A percentile compares a stretch with the other conserved stretches of the same genome.
phyloP scores from a whole-genome alignment of 2,329 filamentous ascomycete genomes.

The Tolypocladium capitatum region DNA sequence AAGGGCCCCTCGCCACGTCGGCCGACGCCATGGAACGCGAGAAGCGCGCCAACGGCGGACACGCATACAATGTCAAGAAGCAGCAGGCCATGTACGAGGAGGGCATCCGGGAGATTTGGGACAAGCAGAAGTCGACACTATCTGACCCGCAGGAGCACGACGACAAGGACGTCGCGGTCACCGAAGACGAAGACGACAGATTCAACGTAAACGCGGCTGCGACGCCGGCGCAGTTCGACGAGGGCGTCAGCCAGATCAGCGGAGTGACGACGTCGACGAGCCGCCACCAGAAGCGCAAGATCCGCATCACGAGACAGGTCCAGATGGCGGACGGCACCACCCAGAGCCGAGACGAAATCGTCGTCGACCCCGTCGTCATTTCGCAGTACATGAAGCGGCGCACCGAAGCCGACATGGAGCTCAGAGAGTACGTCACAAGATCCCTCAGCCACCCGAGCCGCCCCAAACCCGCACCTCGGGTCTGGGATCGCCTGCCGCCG shows the following conservation, averaged over 20 bases:
- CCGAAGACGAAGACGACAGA: slow-evolving; percentile 49
- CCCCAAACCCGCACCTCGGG: slow-evolving; percentile 3
- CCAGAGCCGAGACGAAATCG: slow-evolving; percentile 51
- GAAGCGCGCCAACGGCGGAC: slow-evolving; percentile 78
- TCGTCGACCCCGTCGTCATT: slow-evolving; percentile 77
- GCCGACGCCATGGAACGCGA: slow-evolving; percentile 82
- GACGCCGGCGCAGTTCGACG: slow-evolving; percentile 56
- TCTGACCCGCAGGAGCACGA: slow-evolving; percentile 58
- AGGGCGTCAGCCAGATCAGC: slow-evolving; percentile 68
- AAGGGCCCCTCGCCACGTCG: slow-evolving; percentile 49
- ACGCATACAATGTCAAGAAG: slow-evolving; percentile 93
- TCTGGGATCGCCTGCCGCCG: slow-evolving; percentile 7
- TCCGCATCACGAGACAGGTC: slow-evolving; percentile 58
- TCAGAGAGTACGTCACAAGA: slow-evolving; percentile 50
- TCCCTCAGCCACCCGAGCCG: slow-evolving; percentile 3
- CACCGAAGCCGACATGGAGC: slow-evolving; percentile 55
- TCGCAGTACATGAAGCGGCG: slow-evolving; percentile 74
- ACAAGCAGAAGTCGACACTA: slow-evolving; percentile 68
- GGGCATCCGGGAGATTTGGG: slow-evolving; percentile 86
- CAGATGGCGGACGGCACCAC: slow-evolving; percentile 31
- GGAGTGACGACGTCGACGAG: slow-evolving; percentile 52
- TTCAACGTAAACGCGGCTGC: slow-evolving; percentile 62
- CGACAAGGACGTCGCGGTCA: slow-evolving; percentile 44
- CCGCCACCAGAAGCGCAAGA: slow-evolving; percentile 52
- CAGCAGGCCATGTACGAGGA: slow-evolving; percentile 88